These are phyloP conservation scores for Vigna hirtella DNA, from an alignment of 306 rosid genomes.

Conservation along the genomic window DNA sequence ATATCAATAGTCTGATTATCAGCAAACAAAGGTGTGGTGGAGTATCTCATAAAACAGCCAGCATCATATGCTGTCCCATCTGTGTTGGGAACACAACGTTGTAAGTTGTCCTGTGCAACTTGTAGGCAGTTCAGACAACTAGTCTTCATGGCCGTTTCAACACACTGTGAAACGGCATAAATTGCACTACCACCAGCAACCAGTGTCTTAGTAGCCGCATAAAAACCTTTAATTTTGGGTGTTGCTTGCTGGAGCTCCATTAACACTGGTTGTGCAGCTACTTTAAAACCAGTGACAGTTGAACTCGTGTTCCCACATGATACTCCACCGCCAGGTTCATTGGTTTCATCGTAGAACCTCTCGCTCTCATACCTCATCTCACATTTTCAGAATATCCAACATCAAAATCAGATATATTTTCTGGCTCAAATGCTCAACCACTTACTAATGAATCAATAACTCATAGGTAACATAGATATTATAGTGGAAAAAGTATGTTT, in stretches of 20 bases:
- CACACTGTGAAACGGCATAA: constrained; percentile 72
- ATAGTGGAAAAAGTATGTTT: too few species aligned
- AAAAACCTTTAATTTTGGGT: constrained; percentile 51
- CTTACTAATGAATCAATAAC: too few species aligned
- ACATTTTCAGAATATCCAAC: neutral
- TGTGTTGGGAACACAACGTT: constrained; percentile 54
- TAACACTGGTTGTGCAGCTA: constrained; percentile 31
- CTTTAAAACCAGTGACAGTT: neutral
- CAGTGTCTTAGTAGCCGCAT: constrained; percentile 34
- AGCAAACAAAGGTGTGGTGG: constrained; percentile 59
- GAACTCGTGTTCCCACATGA: constrained; percentile 41
- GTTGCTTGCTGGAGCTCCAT: constrained; percentile 44
- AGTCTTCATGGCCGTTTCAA: constrained; percentile 45
- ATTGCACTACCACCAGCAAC: constrained; percentile 38
- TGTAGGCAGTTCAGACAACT: constrained; percentile 57
- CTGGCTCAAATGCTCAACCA: too few species aligned
- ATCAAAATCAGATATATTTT: neutral
- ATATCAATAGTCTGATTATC: constrained; percentile 58
- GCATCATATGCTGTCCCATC: constrained; percentile 64
- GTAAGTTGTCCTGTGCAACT: constrained; percentile 48
- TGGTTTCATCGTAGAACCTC: constrained; percentile 37
- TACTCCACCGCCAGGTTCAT: neutral
- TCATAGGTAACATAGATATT: too few species aligned
- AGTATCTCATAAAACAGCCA: constrained; percentile 73
- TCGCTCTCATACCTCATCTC: constrained; percentile 42